Base-by-base conservation (phyloP, 2,329 filamentous ascomycete species). In the Botrytis pseudocinerea region DNA sequence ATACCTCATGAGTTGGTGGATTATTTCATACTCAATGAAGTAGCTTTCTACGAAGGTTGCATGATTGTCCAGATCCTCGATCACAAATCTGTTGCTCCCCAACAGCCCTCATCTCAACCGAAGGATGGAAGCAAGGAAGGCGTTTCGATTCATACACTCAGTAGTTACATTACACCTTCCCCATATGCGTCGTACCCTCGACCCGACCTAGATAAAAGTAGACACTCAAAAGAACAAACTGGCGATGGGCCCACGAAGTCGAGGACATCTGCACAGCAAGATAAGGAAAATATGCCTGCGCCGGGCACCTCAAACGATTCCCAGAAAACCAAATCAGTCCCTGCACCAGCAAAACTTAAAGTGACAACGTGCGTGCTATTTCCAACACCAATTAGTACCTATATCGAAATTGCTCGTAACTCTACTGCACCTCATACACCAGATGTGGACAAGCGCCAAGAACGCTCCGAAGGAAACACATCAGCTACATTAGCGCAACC, bases 31-130 rank as follows among this genome's bases (percentile, higher is more conserved):
- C 18, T 54, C 62, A 65, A 35, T 20, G 89, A 90, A 32, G 92
- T 97, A 22, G 87, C 87, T 16, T 98, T 97, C 80, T 99, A 98
- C 81, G 95, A 98, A 82, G 94, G 93, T 46, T 97, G 95, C 80
- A 87, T 99, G 73, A 98, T 99, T 77, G 94, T 99, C 51, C 92
- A 97, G 82, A 85, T 98, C n/a, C 89, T 97, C 79, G 93, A 98
- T 81, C 93, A 97, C 84, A 93, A 92, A 79, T 90, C 91, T 0
- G 85, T 85, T 60, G 86, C 87, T 64, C 86, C 87, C 75, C 84
- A 87, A 77, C 90, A 93, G 80, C 89, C 88, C 77, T 85, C 85
- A 78, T 83, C 84, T 73, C 87, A 85, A 68, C 85, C 84, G 69
- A 84, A 84, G 40, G 85, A 89, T 1, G 85, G 87, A 32, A 88